These are phyloP conservation scores for Penicillium janthinellum DNA, from an alignment of 2,329 filamentous ascomycete genomes.

Conservation along the genomic window DNA sequence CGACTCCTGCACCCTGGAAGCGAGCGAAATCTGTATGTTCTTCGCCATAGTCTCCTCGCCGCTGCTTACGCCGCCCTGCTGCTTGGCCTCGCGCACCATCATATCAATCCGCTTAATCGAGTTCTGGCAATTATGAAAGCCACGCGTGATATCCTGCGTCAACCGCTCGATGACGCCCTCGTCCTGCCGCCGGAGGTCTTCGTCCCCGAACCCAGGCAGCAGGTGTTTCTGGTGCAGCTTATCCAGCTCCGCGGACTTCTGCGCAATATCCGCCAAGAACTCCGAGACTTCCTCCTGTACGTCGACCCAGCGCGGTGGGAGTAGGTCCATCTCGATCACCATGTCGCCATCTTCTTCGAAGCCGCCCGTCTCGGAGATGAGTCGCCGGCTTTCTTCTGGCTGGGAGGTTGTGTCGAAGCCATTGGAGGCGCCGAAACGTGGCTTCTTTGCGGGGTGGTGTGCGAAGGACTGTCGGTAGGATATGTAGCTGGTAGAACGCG, in stretches of 20 bases:
- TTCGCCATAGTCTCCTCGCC: slow-evolving; percentile 94
- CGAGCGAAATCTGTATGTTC: slow-evolving; percentile 92
- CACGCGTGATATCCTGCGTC: slow-evolving; percentile 85
- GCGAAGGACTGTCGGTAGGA: slow-evolving; percentile 98
- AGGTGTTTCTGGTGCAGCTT: slow-evolving; percentile 97
- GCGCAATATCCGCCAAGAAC: slow-evolving; percentile 74
- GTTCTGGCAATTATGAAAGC: slow-evolving; percentile 86
- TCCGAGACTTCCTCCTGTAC: slow-evolving; percentile 92
- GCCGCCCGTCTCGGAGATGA: slow-evolving; percentile 78
- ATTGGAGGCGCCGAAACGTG: slow-evolving; percentile 64
- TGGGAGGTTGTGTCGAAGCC: slow-evolving; percentile 63
- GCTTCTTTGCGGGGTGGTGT: slow-evolving; percentile 88
- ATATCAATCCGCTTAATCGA: slow-evolving; percentile 84
- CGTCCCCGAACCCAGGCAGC: slow-evolving; percentile 93
- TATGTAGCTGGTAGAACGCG: slow-evolving; percentile 69
- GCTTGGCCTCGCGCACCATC: slow-evolving; percentile 80
- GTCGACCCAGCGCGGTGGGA: slow-evolving; percentile 95
- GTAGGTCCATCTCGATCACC: slow-evolving; percentile 96
- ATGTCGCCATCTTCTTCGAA: slow-evolving; percentile 79
- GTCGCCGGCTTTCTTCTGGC: slow-evolving; percentile 72
- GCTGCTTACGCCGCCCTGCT: slow-evolving; percentile 68
- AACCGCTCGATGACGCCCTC: slow-evolving; percentile 87
- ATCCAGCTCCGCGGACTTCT: slow-evolving; percentile 81
- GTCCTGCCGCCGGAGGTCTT: slow-evolving; percentile 82
- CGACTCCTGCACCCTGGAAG: slow-evolving; percentile 83